Conservation (phyloP, 2,329 filamentous ascomycete genomes). For the Exutisphaerella laricina region DNA sequence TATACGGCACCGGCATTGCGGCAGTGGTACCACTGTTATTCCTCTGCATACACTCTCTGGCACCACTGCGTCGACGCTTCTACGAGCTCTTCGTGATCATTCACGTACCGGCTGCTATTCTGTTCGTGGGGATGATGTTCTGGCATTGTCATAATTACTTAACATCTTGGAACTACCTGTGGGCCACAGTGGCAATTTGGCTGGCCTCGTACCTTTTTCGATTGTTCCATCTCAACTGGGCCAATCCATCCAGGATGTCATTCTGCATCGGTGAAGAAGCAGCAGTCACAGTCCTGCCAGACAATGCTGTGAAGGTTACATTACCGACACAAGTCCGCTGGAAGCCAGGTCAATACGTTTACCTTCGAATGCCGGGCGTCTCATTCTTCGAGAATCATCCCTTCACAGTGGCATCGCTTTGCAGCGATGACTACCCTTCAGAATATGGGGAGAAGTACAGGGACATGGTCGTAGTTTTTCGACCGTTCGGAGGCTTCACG, state of each 20-base stretch:
- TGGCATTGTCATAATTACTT: constrained; percentile 96
- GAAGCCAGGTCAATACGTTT: constrained; percentile 92
- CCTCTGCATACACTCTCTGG: constrained; percentile 79
- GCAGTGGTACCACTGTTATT: constrained; percentile 75
- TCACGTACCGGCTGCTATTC: constrained; percentile 73
- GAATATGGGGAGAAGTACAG: constrained; percentile 82
- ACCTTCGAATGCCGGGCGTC: constrained; percentile 88
- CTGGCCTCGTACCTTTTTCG: constrained; percentile 65
- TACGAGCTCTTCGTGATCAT: constrained; percentile 83
- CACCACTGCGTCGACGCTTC: constrained; percentile 66
- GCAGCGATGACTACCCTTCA: constrained; percentile 87
- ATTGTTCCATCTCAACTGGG: constrained; percentile 85
- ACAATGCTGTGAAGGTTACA: constrained; percentile 93
- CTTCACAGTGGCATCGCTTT: constrained; percentile 89
- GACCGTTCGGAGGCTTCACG: constrained; percentile 87
- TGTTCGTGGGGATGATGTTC: constrained; percentile 80
- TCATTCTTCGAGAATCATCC: constrained; percentile 89
- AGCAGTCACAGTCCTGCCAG: constrained; percentile 79
- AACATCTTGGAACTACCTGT: constrained; percentile 84
- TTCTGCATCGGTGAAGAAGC: constrained; percentile 90
- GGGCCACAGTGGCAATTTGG: constrained; percentile 74
- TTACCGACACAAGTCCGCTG: constrained; percentile 89
- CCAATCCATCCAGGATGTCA: constrained; percentile 68
- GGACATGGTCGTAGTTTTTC: constrained; percentile 86
- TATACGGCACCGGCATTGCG: constrained; percentile 72